phyloP scores from a whole-genome alignment of 106 monocot species.

The Agapanthus africanus region DNA sequence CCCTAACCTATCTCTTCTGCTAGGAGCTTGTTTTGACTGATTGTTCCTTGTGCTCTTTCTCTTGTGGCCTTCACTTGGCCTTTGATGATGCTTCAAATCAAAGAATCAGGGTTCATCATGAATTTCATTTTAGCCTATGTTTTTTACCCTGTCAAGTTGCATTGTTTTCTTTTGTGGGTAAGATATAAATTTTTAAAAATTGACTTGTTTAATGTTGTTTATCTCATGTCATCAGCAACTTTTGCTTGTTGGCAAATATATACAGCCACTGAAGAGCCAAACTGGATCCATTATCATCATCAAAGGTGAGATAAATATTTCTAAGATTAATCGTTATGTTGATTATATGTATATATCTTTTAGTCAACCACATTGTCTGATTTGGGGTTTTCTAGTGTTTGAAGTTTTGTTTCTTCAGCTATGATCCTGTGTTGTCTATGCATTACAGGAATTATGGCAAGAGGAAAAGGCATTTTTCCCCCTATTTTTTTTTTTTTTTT shows the following conservation, averaged over 20 bases:
- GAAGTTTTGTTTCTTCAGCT: too few relatives aligned
- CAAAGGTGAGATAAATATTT: background rate
- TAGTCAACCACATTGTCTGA: background rate
- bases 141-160: background rate
- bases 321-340: too few relatives aligned
- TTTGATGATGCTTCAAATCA: background rate
- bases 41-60: slow-evolving; percentile 3
- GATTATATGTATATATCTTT: background rate
- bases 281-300: background rate
- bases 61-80: background rate
- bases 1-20: too few relatives aligned
- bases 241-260: slow-evolving; percentile 4
- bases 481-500: too few relatives aligned
- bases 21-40: background rate
- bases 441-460: too few relatives aligned
- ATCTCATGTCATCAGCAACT: background rate
- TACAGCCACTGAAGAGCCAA: background rate
- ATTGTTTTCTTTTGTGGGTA: background rate
- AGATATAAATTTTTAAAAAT: background rate
- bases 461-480: too few relatives aligned
- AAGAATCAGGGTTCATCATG: background rate
- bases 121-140: background rate
- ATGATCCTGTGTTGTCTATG: too few relatives aligned
- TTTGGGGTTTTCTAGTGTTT: background rate
- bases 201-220: background rate